Percentiles rank a stretch among this genome's conserved stretches.
Conservation (phyloP, 352 stramenopile species). For the Phytophthora brassicae region DNA sequence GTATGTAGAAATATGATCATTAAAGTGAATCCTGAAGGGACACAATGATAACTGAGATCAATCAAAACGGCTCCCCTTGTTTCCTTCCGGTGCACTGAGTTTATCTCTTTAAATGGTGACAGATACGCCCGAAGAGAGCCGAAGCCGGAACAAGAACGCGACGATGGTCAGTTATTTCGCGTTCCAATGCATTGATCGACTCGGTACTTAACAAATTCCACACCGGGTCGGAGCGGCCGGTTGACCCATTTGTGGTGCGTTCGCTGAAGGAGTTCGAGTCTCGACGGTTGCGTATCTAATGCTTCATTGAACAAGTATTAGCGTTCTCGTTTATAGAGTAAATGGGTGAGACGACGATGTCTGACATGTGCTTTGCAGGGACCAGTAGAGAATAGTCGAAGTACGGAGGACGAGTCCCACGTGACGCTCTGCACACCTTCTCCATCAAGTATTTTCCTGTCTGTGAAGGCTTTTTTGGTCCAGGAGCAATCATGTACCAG, state of each 20-base stretch:
- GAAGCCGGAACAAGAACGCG: not conserved
- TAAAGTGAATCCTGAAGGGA: no score
- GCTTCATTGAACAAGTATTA: constrained; percentile 67
- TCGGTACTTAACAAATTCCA: constrained; percentile 77
- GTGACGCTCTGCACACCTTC: constrained; percentile 3
- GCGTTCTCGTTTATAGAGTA: not conserved
- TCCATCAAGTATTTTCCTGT: constrained; percentile 31
- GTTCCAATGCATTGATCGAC: constrained; percentile 52
- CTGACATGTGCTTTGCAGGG: constrained; percentile 35
- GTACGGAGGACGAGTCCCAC: constrained; percentile 36
- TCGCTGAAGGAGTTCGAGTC: constrained; percentile 55
- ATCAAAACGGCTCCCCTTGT: not conserved
- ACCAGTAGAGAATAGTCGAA: constrained; percentile 50
- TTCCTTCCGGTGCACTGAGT: not conserved
- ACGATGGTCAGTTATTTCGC: constrained; percentile 38
- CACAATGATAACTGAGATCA: not conserved
- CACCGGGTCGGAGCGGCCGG: constrained; percentile 62
- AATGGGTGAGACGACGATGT: not conserved
- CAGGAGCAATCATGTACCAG: constrained; percentile 62
- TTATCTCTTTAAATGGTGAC: not conserved
- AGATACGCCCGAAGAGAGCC: not conserved
- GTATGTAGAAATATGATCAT: no score
- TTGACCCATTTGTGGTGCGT: constrained; percentile 69
- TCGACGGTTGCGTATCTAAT: constrained; percentile 67
- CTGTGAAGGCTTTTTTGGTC: constrained; percentile 52